phyloP scores from a whole-genome alignment of 176 grass and related monocot species.

The barley (Hordeum vulgare) region DNA sequence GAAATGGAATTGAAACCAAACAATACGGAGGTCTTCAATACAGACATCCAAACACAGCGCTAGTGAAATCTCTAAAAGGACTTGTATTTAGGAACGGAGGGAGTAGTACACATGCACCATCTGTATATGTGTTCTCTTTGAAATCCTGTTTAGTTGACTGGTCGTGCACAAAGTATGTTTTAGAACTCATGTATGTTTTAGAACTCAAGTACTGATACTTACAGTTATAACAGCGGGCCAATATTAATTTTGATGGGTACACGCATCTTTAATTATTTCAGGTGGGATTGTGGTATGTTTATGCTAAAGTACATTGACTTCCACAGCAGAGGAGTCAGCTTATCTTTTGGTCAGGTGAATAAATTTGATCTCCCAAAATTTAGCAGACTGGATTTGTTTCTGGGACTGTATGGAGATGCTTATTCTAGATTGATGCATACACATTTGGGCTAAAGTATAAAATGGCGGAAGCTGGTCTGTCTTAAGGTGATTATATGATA shows the following conservation, averaged over 20 bases:
- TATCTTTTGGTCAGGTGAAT: slow-evolving; percentile 67
- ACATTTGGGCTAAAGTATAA: background rate
- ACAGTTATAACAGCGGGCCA: background rate
- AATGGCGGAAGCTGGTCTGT: background rate
- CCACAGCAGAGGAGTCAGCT: slow-evolving; percentile 51
- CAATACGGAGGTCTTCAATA: too few species aligned
- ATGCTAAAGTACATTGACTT: slow-evolving; percentile 97
- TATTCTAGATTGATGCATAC: background rate
- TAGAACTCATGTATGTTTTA: slow-evolving; percentile 3
- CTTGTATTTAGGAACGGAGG: too few species aligned
- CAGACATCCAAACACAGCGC: too few species aligned
- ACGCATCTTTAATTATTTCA: slow-evolving; percentile 16
- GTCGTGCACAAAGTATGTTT: background rate
- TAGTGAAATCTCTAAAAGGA: too few species aligned
- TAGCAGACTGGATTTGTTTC: background rate
- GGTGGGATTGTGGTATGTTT: slow-evolving; percentile 89
- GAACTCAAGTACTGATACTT: background rate
- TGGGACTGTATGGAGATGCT: background rate
- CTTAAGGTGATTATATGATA: background rate
- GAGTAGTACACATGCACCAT: background rate
- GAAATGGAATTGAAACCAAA: too few species aligned
- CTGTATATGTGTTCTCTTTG: background rate
- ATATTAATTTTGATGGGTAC: background rate
- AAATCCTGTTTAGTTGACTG: slow-evolving; percentile 7
- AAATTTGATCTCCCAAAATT: background rate